These are phyloP conservation scores for Sugiyamaella grinbergsii DNA, from an alignment of 1,139 yeast genomes.

Conservation along the genomic window DNA sequence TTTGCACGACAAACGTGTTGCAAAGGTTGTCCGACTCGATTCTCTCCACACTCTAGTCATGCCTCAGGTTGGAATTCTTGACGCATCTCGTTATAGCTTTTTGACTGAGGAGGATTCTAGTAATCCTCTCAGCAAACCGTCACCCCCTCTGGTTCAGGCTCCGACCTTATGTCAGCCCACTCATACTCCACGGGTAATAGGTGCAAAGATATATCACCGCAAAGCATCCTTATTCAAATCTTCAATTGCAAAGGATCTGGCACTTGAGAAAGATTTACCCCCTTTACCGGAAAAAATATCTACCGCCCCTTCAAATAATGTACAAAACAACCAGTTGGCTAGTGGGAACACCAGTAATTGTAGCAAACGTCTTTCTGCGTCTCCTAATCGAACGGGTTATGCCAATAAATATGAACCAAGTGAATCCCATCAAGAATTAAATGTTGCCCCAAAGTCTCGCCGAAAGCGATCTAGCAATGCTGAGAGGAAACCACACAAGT, in stretches of 20 bases:
- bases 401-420: no score
- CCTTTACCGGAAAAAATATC: slow-evolving; percentile 3
- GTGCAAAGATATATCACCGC: slow-evolving; percentile 11
- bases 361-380: no score
- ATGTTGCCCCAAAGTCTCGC: background rate
- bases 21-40: slow-evolving; percentile 11
- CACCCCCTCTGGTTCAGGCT: background rate
- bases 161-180: background rate
- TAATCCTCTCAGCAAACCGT: background rate
- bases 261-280: slow-evolving; percentile 15
- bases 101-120: slow-evolving; percentile 6
- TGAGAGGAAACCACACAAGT: background rate
- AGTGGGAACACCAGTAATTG: no score
- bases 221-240: slow-evolving; percentile 11
- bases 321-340: background rate
- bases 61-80: slow-evolving; percentile 20
- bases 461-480: background rate
- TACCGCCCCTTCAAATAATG: background rate
- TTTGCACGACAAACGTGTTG: slow-evolving; percentile 12
- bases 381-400: no score
- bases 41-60: slow-evolving; percentile 8
- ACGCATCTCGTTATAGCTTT: slow-evolving; percentile 18
- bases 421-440: no score
- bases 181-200: background rate
- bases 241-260: background rate